These are phyloP conservation scores for Didymella lethalis DNA, from an alignment of 2,329 filamentous ascomycete genomes.

Conservation along the genomic window DNA sequence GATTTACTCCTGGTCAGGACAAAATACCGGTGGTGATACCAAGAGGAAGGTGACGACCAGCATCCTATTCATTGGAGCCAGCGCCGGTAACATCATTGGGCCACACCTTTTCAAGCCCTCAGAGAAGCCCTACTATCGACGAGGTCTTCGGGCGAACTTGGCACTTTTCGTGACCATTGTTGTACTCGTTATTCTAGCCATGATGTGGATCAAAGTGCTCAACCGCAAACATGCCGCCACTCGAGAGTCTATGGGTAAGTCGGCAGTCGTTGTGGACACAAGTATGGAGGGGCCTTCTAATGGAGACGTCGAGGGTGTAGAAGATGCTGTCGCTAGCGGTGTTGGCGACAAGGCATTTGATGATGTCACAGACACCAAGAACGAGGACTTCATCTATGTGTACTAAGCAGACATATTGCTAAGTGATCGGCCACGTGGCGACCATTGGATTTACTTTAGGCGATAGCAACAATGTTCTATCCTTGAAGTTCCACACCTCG, in stretches of 20 bases:
- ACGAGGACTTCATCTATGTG: conserved; percentile 71
- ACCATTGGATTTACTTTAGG: neutral
- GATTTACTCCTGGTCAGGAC: conserved; percentile 68
- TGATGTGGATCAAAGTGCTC: conserved; percentile 60
- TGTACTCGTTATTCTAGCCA: conserved; percentile 56
- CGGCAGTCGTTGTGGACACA: conserved; percentile 64
- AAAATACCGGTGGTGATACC: conserved; percentile 73
- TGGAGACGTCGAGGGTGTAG: conserved; percentile 44
- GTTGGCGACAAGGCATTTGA: conserved; percentile 62
- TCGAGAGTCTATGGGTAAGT: conserved; percentile 67
- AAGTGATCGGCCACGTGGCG: neutral
- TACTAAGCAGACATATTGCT: conserved; percentile 43
- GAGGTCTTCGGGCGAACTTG: conserved; percentile 68
- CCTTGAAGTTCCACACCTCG: neutral
- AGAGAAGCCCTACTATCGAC: conserved; percentile 65
- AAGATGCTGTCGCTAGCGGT: conserved; percentile 33
- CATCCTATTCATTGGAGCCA: conserved; percentile 70
- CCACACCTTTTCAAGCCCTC: conserved; percentile 69
- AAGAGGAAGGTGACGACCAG: conserved; percentile 73
- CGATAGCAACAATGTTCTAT: neutral
- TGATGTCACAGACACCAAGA: conserved; percentile 67
- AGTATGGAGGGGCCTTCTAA: conserved; percentile 64
- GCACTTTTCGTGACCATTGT: conserved; percentile 68
- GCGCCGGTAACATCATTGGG: conserved; percentile 71
- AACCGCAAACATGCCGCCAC: conserved; percentile 64